Conservation (phyloP, 805 yeast species). For the Ogataea siamensis region DNA sequence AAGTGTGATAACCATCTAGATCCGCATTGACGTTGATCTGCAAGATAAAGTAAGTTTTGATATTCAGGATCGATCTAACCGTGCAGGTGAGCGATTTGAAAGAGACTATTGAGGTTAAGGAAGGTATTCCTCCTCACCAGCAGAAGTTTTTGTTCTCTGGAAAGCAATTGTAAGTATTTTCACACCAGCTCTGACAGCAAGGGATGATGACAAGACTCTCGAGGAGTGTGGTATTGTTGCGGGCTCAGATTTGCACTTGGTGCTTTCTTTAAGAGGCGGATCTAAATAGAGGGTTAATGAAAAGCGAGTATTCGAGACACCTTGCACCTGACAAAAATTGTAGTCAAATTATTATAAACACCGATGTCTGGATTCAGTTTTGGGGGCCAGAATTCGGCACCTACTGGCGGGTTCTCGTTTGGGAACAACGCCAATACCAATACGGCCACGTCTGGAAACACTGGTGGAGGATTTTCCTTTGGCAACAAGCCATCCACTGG, state of each 20-base stretch:
- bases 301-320: conserved; percentile 3
- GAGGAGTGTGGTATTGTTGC: conserved; percentile 72
- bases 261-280: conserved; percentile 92
- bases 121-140: conserved; percentile 95
- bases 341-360: conserved; percentile 10
- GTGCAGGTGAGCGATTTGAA: conserved; percentile 62
- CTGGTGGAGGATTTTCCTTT: conserved; percentile 13
- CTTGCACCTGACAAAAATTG: conserved; percentile 11
- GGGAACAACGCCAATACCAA: conserved; percentile 6
- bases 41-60: conserved; percentile 57
- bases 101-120: conserved; percentile 91
- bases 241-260: conserved; percentile 87
- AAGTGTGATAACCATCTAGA: conserved; percentile 33
- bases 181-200: conserved; percentile 15
- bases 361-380: conserved; percentile 19
- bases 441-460: neutral
- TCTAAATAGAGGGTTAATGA: neutral
- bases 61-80: too few species aligned
- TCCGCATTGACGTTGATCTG: conserved; percentile 71
- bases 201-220: conserved; percentile 75
- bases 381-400: conserved; percentile 14
- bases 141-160: conserved; percentile 90
- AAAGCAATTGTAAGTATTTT: conserved; percentile 67
- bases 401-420: conserved; percentile 14
- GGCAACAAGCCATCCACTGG: conserved; percentile 13